Base-by-base conservation (phyloP, 1,139 yeast genomes). In the Protomyces gravidus region DNA sequence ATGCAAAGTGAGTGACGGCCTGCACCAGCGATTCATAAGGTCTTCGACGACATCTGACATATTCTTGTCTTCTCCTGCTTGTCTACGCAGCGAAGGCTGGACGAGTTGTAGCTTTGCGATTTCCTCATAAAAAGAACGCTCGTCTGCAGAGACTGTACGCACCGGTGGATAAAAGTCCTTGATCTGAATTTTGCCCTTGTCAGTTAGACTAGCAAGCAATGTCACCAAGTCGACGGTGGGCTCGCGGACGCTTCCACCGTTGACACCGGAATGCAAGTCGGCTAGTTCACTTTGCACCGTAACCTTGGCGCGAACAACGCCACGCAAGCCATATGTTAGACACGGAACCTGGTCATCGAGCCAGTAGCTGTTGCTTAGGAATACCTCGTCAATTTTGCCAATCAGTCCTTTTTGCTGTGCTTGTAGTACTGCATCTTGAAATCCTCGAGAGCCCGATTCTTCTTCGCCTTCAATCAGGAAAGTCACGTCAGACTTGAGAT, bases 231-330 rank as follows among this genome's bases (percentile, higher is more conserved):
- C 97, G 75, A 88, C 81, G 0, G 95, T 84, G 1, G 98, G 97
- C 67, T 92, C 98, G 61, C 86, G 78, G 66, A 82, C 81, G 7
- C 86, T 84, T 62, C 97, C 98, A 50, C 98, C 98, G 72, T 90
- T 95, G 15, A 92, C 95, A 63, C 98, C 98, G 0, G 97, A 89
- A 68, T 92, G 98, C 63, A 95, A 77, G 72, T 92, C 97, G 0
- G 95, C 95, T 63, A 78, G 79, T 62, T 82, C 89, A 55, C 90
- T 83, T 59, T 76, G 75, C 15, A 92, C 78, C 42, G 81, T 81
- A 2, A 92, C 80, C n/a, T 83, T 76, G 1, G 89, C 86, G 70
- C 89, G 86, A 39, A 92, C 78, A 5, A 90, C 92, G 48, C 98
- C 98, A 69, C 98, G 80, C 61, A 92, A 76, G 0, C 98, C 98